A percentile compares a stretch with the other conserved stretches of the same genome.
Evolutionary conservation across 176 grass and related monocot genomes (phyloP).

Genomic region (Elymus sibiricus): DNA sequence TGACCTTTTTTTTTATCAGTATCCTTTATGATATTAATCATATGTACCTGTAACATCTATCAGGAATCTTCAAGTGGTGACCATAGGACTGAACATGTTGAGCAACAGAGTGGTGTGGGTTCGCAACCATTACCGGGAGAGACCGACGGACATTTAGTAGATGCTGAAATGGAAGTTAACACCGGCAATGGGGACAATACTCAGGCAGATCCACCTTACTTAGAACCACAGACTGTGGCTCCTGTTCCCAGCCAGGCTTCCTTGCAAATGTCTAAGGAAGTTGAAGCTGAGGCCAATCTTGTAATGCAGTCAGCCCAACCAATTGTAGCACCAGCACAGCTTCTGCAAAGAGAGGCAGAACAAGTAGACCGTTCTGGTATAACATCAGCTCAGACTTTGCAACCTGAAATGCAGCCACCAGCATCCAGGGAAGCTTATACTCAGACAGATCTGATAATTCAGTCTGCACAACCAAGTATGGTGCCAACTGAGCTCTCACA

Average conservation of each 20-base stretch:
- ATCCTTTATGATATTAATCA: slow-evolving; percentile 11
- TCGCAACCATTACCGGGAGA: neutral
- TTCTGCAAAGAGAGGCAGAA: slow-evolving; percentile 7
- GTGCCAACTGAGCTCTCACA: slow-evolving; percentile 6
- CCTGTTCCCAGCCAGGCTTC: neutral
- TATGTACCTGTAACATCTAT: slow-evolving; percentile 13
- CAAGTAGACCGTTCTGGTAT: slow-evolving; percentile 5
- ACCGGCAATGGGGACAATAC: neutral
- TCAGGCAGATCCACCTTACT: neutral
- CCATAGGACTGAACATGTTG: slow-evolving; percentile 13
- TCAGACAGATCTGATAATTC: slow-evolving; percentile 1
- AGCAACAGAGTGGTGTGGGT: slow-evolving; percentile 1
- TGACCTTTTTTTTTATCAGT: neutral
- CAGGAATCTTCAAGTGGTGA: slow-evolving; percentile 33
- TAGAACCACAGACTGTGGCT: neutral
- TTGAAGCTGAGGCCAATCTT: slow-evolving; percentile 1
- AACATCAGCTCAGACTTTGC: slow-evolving; percentile 19
- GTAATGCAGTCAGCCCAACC: slow-evolving; percentile 18
- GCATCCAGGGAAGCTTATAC: neutral
- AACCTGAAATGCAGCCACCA: slow-evolving; percentile 28
- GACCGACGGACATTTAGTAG: slow-evolving; percentile 18
- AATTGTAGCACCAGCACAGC: slow-evolving; percentile 16
- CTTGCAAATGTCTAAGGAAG: slow-evolving; percentile 17
- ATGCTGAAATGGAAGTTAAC: slow-evolving; percentile 33
- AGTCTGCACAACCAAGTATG: slow-evolving; percentile 26